A percentile compares a stretch with the other conserved stretches of the same genome.
Conservation (phyloP, 805 yeast genomes). For the Ascoidea rubescens region DNA sequence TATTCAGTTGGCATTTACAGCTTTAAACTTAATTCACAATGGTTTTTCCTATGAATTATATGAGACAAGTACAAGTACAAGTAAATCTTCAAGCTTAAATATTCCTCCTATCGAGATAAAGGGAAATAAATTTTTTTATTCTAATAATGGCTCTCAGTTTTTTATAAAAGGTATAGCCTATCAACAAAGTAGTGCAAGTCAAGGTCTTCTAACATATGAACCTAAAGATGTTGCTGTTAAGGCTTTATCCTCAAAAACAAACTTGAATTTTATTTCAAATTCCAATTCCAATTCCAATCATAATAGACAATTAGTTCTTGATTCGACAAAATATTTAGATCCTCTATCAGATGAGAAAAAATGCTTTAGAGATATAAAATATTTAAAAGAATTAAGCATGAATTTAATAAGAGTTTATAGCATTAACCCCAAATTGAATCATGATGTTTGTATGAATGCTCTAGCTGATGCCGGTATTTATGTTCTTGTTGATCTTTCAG, state of each 20-base stretch:
- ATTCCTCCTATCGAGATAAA: constrained; percentile 40
- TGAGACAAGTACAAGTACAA: no score
- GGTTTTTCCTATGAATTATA: no score
- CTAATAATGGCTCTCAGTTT: constrained; percentile 66
- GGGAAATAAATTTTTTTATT: constrained; percentile 68
- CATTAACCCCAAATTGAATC: constrained; percentile 56
- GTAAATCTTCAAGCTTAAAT: no score
- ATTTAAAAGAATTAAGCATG: constrained; percentile 49
- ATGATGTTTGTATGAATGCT: constrained; percentile 64
- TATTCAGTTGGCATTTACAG: no score
- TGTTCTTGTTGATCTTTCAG: constrained; percentile 79
- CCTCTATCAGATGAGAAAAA: constrained; percentile 60
- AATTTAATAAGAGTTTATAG: constrained; percentile 83
- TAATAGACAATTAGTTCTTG: not conserved
- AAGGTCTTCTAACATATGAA: not conserved
- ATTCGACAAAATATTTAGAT: constrained; percentile 28
- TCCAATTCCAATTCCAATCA: not conserved
- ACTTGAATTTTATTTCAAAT: constrained; percentile 3
- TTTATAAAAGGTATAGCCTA: constrained; percentile 82
- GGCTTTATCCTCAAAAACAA: constrained; percentile 13
- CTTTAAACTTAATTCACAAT: no score
- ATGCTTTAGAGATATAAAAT: constrained; percentile 78
- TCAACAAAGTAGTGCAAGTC: constrained; percentile 49
- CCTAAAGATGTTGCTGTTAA: not conserved
- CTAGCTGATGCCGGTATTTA: constrained; percentile 81